phyloP scores from a whole-genome alignment of 2,329 filamentous ascomycete species.

The Biscogniauxia sp. region DNA sequence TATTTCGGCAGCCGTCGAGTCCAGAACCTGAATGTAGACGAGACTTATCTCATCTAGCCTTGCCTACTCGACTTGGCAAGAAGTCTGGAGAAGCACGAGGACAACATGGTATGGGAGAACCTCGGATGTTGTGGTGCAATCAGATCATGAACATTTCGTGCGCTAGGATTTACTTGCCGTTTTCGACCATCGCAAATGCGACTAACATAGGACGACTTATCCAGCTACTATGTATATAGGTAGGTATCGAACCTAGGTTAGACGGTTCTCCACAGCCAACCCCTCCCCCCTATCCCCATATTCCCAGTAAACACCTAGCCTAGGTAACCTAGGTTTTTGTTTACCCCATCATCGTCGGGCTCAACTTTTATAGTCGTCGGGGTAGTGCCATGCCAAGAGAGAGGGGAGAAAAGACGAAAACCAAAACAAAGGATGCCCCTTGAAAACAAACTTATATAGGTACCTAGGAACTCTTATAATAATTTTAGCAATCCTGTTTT shows the following conservation, averaged over 20 bases:
- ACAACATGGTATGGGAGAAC: background rate
- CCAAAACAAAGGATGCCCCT: too few relatives aligned
- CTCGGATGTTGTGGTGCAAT: background rate
- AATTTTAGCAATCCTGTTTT: background rate
- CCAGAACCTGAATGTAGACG: background rate
- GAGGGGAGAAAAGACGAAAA: background rate
- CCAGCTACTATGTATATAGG: too few relatives aligned
- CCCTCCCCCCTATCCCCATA: background rate
- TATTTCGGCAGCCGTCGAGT: background rate
- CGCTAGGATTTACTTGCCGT: background rate
- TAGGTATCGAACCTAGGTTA: background rate
- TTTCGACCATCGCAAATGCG: background rate
- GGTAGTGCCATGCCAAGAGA: background rate
- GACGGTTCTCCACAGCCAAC: background rate
- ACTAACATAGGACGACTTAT: background rate
- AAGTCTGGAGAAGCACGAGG: background rate
- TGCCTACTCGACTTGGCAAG: background rate
- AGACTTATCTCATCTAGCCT: background rate
- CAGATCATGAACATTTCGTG: background rate
- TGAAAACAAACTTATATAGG: background rate
- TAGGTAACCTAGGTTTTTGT: too few relatives aligned
- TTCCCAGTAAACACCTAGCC: background rate
- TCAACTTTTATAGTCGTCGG: background rate
- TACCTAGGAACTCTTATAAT: background rate
- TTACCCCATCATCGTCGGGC: background rate